A percentile compares a stretch with the other conserved stretches of the same genome.
Conservation (phyloP, 257 asterid species). For the Avicennia marina region DNA sequence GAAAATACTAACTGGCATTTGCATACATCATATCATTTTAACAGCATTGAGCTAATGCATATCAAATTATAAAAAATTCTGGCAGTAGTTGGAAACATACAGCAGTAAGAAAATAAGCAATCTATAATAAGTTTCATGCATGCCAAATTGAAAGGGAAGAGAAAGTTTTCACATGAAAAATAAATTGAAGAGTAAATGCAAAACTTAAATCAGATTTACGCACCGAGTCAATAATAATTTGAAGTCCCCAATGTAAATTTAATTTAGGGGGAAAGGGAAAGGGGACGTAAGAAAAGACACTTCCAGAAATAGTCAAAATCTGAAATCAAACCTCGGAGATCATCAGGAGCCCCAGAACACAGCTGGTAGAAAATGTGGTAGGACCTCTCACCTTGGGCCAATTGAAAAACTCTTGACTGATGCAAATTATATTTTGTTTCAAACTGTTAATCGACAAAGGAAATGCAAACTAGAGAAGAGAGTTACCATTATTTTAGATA, state of each 20-base stretch:
- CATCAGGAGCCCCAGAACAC: conserved; percentile 85
- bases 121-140: conserved; percentile 4
- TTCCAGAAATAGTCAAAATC: not conserved
- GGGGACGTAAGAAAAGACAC: not conserved
- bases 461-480: conserved; percentile 19
- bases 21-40: conserved; percentile 15
- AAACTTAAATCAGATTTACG: conserved; percentile 6
- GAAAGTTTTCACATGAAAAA: not conserved
- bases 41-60: not conserved
- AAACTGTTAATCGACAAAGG: conserved; percentile 26
- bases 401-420: conserved; percentile 91
- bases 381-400: conserved; percentile 76
- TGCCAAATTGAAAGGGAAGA: not conserved
- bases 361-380: conserved; percentile 93
- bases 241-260: conserved; percentile 1
- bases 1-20: not conserved
- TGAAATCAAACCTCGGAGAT: conserved; percentile 60
- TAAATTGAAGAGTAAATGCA: not conserved
- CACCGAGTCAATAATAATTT: conserved; percentile 1
- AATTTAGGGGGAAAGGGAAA: not conserved
- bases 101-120: not conserved
- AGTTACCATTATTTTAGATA: conserved; percentile 12
- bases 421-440: conserved; percentile 25
- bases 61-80: not conserved
- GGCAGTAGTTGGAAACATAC: conserved; percentile 5